Conservation (phyloP, 2,329 filamentous ascomycete species). For the Neurospora crassa region DNA sequence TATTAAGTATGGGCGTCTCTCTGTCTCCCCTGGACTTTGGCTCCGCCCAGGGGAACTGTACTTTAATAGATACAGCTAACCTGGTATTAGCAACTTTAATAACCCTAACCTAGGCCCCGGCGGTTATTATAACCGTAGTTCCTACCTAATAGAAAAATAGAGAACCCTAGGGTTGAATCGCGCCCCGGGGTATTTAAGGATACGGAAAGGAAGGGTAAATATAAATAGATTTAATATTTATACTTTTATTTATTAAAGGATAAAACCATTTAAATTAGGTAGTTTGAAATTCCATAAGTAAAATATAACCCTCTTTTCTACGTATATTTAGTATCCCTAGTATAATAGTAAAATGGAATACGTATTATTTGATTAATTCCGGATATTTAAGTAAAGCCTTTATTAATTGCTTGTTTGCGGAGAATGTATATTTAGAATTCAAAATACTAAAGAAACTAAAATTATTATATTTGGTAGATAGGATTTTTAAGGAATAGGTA, state of each 20-base stretch:
- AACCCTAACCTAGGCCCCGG: no score
- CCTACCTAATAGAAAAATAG: background rate
- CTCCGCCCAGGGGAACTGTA: no score
- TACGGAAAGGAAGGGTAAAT: no score
- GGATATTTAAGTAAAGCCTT: background rate
- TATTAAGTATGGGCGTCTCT: no score
- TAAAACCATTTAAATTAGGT: background rate
- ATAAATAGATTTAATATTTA: no score
- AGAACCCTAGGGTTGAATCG: background rate
- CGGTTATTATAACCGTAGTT: no score
- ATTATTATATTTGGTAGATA: fast-evolving
- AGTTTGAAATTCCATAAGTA: background rate
- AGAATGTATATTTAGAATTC: background rate
- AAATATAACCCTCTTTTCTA: background rate
- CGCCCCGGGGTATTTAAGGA: background rate
- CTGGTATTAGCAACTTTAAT: no score
- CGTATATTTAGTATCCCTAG: background rate
- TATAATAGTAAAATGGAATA: background rate
- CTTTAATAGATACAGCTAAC: no score
- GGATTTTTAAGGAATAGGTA: background rate
- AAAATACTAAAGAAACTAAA: background rate
- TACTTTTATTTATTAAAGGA: no score
- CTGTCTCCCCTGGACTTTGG: no score
- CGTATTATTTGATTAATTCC: background rate
- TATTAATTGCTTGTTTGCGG: fast-evolving